Evolutionary conservation across 2,329 filamentous ascomycete genomes (phyloP).

Genomic region (Colletotrichum sojae): DNA sequence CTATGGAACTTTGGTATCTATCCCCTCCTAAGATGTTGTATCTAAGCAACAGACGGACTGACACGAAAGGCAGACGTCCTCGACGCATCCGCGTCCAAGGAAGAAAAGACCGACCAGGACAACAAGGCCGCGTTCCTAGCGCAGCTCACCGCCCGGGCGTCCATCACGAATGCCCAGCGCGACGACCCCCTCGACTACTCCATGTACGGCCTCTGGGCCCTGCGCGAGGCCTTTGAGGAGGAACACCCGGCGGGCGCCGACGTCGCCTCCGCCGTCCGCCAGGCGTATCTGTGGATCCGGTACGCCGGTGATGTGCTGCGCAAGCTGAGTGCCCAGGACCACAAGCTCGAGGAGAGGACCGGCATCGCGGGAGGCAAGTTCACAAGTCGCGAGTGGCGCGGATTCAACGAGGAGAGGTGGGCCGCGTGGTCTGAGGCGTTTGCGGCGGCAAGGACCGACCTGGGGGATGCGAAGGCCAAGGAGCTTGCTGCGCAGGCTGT

Average conservation of each 20-base stretch:
- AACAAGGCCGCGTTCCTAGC: conserved; percentile 47
- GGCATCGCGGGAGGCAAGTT: conserved; percentile 43
- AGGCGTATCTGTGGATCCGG: conserved; percentile 45
- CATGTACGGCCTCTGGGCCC: conserved; percentile 47
- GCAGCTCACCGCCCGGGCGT: conserved; percentile 44
- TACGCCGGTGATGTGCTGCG: conserved; percentile 41
- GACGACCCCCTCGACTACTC: conserved; percentile 46
- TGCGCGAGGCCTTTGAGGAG: conserved; percentile 48
- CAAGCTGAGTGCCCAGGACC: conserved; percentile 35
- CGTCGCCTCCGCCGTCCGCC: conserved; percentile 36
- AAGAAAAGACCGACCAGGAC: conserved; percentile 35
- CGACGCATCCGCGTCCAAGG: conserved; percentile 38
- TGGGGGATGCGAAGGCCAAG: conserved; percentile 16
- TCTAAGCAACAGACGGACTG: neutral
- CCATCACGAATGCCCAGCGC: neutral
- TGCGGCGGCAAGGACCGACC: neutral
- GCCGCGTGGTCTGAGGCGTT: conserved; percentile 45
- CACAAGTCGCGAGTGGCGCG: conserved; percentile 44
- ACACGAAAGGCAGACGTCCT: conserved; percentile 29
- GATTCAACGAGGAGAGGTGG: conserved; percentile 47
- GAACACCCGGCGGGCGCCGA: conserved; percentile 12
- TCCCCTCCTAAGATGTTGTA: neutral
- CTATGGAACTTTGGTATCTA: conserved; percentile 47
- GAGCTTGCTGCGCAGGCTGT: conserved; percentile 1
- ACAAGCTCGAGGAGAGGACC: conserved; percentile 36